Base-by-base conservation (phyloP, 345 rosid species). In the Acer negundo region DNA sequence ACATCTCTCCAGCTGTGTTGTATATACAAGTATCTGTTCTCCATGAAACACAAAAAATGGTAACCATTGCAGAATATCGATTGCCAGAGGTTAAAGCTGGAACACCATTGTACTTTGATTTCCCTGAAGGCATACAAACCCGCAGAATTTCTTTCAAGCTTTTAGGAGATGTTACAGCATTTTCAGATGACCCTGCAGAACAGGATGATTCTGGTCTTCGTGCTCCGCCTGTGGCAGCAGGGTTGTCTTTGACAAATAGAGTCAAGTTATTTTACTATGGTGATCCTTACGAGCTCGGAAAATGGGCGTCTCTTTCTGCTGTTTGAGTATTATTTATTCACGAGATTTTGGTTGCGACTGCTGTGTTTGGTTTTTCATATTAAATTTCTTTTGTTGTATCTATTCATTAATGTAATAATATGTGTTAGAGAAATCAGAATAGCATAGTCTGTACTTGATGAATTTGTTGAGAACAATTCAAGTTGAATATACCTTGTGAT, bases 231-330 rank as follows among this genome's bases (percentile, higher is more conserved):
- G 80, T 89, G 81, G 97, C 97, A 4, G 77, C 90, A 7, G 98
- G 97, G 42, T 64, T 95, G 78, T 93, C 98, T 35, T 80, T 93
- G 83, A 82, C 87, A 15, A 92, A 76, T 76, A 87, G 98, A 83
- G 73, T 92, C 46, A 93, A 93, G 87, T 79, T 92, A 46, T 90
- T 87, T 79, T 89, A 95, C 84, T 87, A 83, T 47, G 91, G 88
- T 5, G 93, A 95, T 85, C 94, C 97, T 62, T 85, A 85, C 24
- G 97, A 95, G 49, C 86, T 89, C 26, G 98, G 97, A 70, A 93
- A 88, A 84, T 95, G 98, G 98, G 95, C 93, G 64, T 91, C 90
- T 70, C 97, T 93, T 64, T 88, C 97, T 0, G 81, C 82, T 47
- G 86, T 84, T 47, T 95, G 87, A 92, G 51, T 10, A 12, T 22